Base-by-base conservation (phyloP, 208 protist genomes). In the Trichomonas tenax region DNA sequence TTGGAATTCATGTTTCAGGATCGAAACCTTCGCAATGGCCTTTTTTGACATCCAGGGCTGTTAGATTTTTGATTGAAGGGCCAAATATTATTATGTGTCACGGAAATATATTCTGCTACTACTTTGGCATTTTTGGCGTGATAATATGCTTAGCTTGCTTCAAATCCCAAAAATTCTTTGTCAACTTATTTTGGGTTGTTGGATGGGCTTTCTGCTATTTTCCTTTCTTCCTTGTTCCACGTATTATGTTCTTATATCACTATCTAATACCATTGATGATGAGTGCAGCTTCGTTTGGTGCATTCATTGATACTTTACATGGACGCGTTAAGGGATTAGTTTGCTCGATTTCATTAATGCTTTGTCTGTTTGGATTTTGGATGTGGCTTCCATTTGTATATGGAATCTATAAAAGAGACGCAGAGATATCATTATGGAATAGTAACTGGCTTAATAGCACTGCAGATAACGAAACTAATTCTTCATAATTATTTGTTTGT, bases 221-320 rank as follows among this genome's bases (percentile, higher is more conserved):
- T 15, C 86, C 86, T 34, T 93, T 93, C 31, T 93, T 51, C 31
- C 31, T 93, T 6, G 31, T 93, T 51, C 86, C 86, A 34, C 41
- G 86, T 15, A 38, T 17, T 0, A 93, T 93, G 86, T 93, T 48
- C 44, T 36, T 93, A 2, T 93, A 93, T 21, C 86, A 93, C 38
- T 93, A 93, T 17, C 46, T 93, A 38, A 93, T 93, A 34, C 86
- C 86, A 44, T 17, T 93, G 44, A 93, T 93, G 86, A 36, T 93
- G 0, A 41, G 86, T n/a, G 44, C 15, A 21, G 1, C 3, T 9
- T 0, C 86, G n/a, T 93, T 58, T 93, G 86, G 86, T 15, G 86
- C 86, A 34, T 48, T 10, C 2, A 51, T 93, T 51, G 86, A 93
- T 6, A 21, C 51, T 21, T 38, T 93, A 38, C 40, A 23, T 38